A percentile compares a stretch with the other conserved stretches of the same genome.
Conservation (phyloP, 2,329 filamentous ascomycete genomes). For the Aotearoamyces nothofagi region DNA sequence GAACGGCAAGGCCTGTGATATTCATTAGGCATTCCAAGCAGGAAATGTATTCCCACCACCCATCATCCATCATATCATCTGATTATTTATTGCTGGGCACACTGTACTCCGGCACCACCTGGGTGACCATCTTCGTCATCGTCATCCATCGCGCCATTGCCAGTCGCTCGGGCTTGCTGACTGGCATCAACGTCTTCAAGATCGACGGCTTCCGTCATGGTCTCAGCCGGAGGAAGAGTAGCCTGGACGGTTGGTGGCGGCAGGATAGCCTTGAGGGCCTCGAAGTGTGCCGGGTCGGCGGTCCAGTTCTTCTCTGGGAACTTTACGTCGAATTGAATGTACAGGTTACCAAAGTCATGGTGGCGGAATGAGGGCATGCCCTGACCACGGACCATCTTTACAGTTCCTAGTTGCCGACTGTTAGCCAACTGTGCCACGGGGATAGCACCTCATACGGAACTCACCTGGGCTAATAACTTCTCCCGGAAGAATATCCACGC, state of each 20-base stretch:
- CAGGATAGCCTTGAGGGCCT: constrained; percentile 71
- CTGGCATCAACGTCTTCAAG: constrained; percentile 71
- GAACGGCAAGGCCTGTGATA: too few relatives aligned
- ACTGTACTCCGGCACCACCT: constrained; percentile 64
- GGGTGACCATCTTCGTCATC: constrained; percentile 65
- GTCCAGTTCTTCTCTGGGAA: constrained; percentile 75
- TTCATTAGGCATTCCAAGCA: too few relatives aligned
- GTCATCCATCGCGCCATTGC: constrained; percentile 51
- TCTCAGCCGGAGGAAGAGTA: constrained; percentile 56
- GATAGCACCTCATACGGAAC: constrained; percentile 19
- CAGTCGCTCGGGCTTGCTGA: constrained; percentile 52
- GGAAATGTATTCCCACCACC: too few relatives aligned
- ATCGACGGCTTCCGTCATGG: constrained; percentile 81
- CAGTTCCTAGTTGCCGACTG: constrained; percentile 57
- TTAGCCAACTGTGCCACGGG: not conserved
- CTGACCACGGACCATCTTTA: constrained; percentile 91
- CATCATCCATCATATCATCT: not conserved
- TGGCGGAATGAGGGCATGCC: constrained; percentile 95
- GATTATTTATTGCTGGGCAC: constrained; percentile 62
- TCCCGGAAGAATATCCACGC: constrained; percentile 80
- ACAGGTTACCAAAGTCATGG: constrained; percentile 91
- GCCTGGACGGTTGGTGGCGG: constrained; percentile 44
- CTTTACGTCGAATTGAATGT: constrained; percentile 94
- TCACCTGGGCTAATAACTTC: constrained; percentile 88
- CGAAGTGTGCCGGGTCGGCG: constrained; percentile 52